A percentile compares a stretch with the other conserved stretches of the same genome.
Evolutionary conservation across 2,329 filamentous ascomycete genomes (phyloP).

Genomic region (Chalaropsis thielavioides): DNA sequence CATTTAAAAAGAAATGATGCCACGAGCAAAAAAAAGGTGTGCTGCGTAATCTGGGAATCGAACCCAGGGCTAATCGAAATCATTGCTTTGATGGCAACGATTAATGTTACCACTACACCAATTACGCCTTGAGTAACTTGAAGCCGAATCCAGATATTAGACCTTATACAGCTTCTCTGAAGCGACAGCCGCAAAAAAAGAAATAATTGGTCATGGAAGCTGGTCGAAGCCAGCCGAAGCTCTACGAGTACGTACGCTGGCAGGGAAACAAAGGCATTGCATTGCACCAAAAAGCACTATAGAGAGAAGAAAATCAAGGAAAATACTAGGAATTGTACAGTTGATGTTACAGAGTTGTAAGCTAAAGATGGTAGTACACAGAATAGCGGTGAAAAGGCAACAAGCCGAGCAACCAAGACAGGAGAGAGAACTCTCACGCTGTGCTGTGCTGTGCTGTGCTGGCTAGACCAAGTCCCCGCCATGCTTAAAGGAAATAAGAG

Average conservation of each 20-base stretch:
- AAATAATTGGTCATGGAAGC: not conserved
- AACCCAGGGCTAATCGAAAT: slow-evolving; percentile 12
- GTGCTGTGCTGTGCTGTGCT: not conserved
- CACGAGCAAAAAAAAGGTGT: not conserved
- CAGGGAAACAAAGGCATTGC: not conserved
- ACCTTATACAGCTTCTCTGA: not conserved
- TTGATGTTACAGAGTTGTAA: slow-evolving; percentile 2
- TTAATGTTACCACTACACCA: slow-evolving; percentile 13
- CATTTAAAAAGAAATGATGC: too few relatives aligned
- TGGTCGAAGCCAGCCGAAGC: not conserved
- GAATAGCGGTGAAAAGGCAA: slow-evolving; percentile 6
- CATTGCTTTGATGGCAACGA: slow-evolving; percentile 10
- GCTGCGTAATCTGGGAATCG: slow-evolving; percentile 9
- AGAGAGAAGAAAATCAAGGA: not conserved
- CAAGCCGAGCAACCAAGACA: slow-evolving; percentile 1
- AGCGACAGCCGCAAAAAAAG: not conserved
- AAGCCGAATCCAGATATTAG: not conserved
- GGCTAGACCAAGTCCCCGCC: not conserved
- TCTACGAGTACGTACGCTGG: not conserved
- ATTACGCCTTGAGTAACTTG: not conserved
- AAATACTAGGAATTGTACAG: slow-evolving; percentile 3
- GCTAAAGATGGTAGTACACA: slow-evolving; percentile 10
- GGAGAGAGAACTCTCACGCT: not conserved
- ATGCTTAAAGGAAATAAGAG: slow-evolving; percentile 18
- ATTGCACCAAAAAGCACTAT: not conserved